Evolutionary conservation across 345 rosid genomes (phyloP), one percentile per base, ranked within the genome.

Genomic region (Stellera chamaejasme): DNA sequence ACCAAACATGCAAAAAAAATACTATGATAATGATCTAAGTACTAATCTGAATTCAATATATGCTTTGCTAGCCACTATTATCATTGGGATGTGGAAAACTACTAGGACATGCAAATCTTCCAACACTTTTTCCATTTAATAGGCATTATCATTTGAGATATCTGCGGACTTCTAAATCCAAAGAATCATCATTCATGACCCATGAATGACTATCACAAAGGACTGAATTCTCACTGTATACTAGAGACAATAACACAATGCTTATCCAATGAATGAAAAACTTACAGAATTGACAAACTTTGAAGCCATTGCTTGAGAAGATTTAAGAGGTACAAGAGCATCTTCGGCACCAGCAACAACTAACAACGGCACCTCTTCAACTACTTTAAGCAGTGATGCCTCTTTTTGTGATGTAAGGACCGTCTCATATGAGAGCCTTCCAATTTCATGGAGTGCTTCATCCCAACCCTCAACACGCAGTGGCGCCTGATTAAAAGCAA

Each of bases 391-490:
- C 73, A 92, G 65, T 25, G 75, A 69, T 45, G 66, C 52, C 27
- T 85, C 83, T n/a, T 45, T 61, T 59, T 84, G 85, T 25, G 83
- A 76, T 36, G 87, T 65, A 61, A 92, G 87, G 61, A 88, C 77
- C 10, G 84, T 82, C 76, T 92, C 96, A 13, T 80, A 64, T 13
- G 98, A 92, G 64, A 88, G 77, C 77, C 82, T 81, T 41, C 98
- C 88, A 36, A 92, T 81, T 77, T 92, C 98, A 52, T 86, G 93
- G 53, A 92, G 85, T 45, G 96, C 96, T 74, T 92, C 95, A 52
- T 92, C 96, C 98, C 98, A 92, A 60, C 98, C 95, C 75, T 85
- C 93, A 13, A 82, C 77, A 48, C 80, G 81, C 39, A 92, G 72
- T 2, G 96, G 98, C 6, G 87, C 90, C 96, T 91, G 70, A 57